phyloP scores from a whole-genome alignment of 1,284 basidiomycete genomes.

The Pascua sp. region DNA sequence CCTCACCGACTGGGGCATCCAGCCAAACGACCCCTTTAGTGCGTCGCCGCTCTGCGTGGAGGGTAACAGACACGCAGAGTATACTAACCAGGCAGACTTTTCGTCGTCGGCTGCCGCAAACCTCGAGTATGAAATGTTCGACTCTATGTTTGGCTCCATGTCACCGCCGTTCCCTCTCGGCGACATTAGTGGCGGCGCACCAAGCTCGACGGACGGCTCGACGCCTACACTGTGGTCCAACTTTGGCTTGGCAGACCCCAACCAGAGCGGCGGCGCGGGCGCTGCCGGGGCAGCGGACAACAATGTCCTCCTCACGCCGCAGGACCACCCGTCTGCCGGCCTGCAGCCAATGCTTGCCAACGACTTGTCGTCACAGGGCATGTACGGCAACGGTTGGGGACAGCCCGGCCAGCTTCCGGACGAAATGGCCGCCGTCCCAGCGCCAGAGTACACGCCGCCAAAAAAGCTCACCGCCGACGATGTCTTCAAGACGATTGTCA shows the following conservation, averaged over 20 bases:
- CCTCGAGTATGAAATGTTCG: constrained; percentile 42
- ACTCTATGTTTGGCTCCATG: constrained; percentile 40
- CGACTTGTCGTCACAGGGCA: constrained; percentile 7
- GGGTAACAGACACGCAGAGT: too few relatives aligned
- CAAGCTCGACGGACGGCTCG: constrained; percentile 14
- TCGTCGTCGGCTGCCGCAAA: constrained; percentile 24
- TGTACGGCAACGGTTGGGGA: constrained; percentile 4
- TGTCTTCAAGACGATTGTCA: constrained; percentile 18
- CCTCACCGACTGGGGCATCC: constrained; percentile 14
- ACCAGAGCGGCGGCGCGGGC: neutral
- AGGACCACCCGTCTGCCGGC: neutral
- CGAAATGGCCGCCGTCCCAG: neutral
- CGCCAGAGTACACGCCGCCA: constrained; percentile 1
- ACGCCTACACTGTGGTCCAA: constrained; percentile 19
- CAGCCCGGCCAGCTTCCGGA: neutral
- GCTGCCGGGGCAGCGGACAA: neutral
- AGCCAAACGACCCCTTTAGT: constrained; percentile 19
- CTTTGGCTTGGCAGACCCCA: constrained; percentile 14
- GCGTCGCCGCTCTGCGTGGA: constrained; percentile 1
- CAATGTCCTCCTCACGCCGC: too few relatives aligned
- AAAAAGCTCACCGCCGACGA: constrained; percentile 20
- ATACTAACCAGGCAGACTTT: constrained; percentile 7
- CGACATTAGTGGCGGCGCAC: constrained; percentile 12
- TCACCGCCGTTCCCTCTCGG: constrained; percentile 35
- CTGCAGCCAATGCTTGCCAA: constrained; percentile 6